These are phyloP conservation scores for Hypoxylon crocopeplum DNA, from an alignment of 495 filamentous ascomycete species.

Conservation along the genomic window DNA sequence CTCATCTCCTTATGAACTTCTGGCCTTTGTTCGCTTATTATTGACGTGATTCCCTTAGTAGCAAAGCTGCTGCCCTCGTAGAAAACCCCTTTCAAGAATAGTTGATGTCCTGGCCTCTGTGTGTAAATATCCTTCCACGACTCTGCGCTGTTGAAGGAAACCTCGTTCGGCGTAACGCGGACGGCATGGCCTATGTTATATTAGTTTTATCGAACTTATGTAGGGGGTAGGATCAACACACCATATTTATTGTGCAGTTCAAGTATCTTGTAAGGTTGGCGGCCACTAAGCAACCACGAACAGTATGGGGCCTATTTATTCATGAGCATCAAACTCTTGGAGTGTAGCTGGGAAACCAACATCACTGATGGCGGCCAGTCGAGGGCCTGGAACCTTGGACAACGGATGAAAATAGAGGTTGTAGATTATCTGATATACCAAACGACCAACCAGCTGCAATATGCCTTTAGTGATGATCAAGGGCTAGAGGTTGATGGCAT, in stretches of 20 bases:
- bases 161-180: constrained; percentile 53
- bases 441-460: too few species aligned
- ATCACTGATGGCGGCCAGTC: constrained; percentile 20
- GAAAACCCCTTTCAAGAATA: constrained; percentile 41
- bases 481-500: too few species aligned
- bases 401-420: constrained; percentile 61
- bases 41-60: constrained; percentile 21
- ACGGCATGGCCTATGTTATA: constrained; percentile 42
- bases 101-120: constrained; percentile 36
- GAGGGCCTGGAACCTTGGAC: constrained; percentile 57
- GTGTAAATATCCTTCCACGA: constrained; percentile 55
- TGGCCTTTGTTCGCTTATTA: constrained; percentile 37
- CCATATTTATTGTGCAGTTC: constrained; percentile 40
- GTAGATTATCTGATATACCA: constrained; percentile 45
- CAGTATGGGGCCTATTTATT: constrained; percentile 30
- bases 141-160: constrained; percentile 49
- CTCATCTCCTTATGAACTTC: constrained; percentile 47
- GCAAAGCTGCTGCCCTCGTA: constrained; percentile 40
- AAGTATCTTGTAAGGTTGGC: constrained; percentile 19
- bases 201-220: not conserved
- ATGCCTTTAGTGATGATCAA: too few species aligned
- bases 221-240: not conserved
- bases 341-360: constrained; percentile 2
- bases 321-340: not conserved
- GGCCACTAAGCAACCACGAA: constrained; percentile 16